Evolutionary conservation across 2,329 filamentous ascomycete genomes (phyloP), one percentile per base, ranked within the genome.

Genomic region (Colletotrichum salicis): DNA sequence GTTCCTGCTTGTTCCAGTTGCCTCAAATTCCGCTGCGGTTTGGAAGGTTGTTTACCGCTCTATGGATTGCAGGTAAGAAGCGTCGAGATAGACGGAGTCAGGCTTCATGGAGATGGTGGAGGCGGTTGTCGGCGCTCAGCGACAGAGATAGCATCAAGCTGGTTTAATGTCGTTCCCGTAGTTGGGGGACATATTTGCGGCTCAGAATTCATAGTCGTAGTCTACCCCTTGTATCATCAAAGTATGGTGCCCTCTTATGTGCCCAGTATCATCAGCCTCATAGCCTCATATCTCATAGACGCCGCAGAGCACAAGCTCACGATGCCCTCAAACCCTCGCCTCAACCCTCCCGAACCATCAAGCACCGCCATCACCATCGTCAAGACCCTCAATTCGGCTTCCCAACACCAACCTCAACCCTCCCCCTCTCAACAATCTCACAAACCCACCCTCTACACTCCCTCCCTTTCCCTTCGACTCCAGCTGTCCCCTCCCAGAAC

Each of bases 401-500:
- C 22, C 61, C 61, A 13, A 55, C 24, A 12, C 61, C 61, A 8
- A 19, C 13, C 22, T 55, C 33, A 5, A 55, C 61, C 61, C 15
- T 55, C 15, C 61, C 15, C 51, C 61, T 64, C 61, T 64, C 61
- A 33, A 64, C 48, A 41, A 64, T n/a, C 61, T 64, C 61, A 29
- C 61, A 64, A 12, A 64, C 61, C 61, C 61, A 64, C 3, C 58
- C 27, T 54, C 41, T 41, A 60, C 5, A n/a, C 52, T 10, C n/a
- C 29, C 58, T 29, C 22, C 15, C 54, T 41, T n/a, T 22, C 37
- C 57, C n/a, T n/a, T n/a, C n/a, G n/a, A 37, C 52, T 67, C 27
- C 27, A 29, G 3, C 35, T 5, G 12, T 27, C 31, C 59, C 69
- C 33, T 71, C 64, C 69, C 69, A 71, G 22, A 72, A 73, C 71